These are phyloP conservation scores for Lasiosphaeria miniovina DNA, from an alignment of 495 filamentous ascomycete genomes.

Conservation along the genomic window DNA sequence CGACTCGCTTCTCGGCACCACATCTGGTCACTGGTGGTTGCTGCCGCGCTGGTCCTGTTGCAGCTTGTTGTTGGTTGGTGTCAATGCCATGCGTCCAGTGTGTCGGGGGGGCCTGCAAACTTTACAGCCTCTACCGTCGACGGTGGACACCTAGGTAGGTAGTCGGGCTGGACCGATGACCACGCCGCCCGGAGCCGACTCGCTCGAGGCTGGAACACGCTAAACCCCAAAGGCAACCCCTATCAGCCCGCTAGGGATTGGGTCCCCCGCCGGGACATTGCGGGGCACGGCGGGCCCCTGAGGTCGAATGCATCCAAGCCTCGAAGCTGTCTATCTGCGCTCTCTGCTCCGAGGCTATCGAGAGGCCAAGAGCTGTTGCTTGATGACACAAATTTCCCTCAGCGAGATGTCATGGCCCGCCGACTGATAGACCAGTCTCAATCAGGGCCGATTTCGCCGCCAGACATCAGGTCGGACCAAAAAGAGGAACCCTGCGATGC, in stretches of 20 bases:
- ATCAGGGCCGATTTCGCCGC: not conserved
- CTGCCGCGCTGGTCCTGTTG: too few species aligned
- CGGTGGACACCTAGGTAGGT: not conserved
- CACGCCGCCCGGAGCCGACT: constrained; percentile 15
- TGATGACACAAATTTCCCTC: not conserved
- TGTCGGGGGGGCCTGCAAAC: not conserved
- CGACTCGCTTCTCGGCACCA: too few species aligned
- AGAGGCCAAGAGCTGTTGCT: not conserved
- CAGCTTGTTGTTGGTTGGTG: too few species aligned
- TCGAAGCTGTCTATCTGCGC: too few species aligned
- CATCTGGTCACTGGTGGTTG: too few species aligned
- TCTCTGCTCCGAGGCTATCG: not conserved
- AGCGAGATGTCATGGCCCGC: not conserved
- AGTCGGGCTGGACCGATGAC: constrained; percentile 12
- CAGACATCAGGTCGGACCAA: not conserved
- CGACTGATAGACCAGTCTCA: not conserved
- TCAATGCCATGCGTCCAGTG: too few species aligned
- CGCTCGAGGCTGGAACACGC: not conserved
- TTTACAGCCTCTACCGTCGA: not conserved
- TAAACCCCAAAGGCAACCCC: not conserved
- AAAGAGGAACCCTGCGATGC: not conserved
- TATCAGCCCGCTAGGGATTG: not conserved
- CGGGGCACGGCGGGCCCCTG: constrained; percentile 6
- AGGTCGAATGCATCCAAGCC: not conserved
- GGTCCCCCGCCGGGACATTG: not conserved